These are phyloP conservation scores for Strigomonas galati DNA, from an alignment of 208 protist species.

Conservation along the genomic window DNA sequence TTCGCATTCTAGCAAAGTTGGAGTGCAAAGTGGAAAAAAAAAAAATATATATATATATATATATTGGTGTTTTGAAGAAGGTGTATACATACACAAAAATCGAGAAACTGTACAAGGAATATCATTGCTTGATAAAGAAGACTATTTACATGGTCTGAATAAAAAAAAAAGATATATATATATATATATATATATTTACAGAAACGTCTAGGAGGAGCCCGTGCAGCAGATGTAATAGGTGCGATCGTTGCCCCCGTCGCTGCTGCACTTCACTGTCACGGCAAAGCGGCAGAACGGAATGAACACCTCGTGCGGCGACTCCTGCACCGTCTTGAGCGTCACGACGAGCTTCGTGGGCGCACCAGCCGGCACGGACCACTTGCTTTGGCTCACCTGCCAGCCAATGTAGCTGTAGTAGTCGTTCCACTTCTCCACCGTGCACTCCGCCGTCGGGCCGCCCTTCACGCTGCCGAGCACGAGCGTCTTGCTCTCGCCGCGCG, in stretches of 20 bases:
- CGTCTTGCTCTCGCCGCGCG: conserved; percentile 34
- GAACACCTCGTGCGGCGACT: neutral
- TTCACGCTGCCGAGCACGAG: conserved; percentile 46
- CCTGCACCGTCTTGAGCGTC: neutral
- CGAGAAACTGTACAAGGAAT: conserved; percentile 1
- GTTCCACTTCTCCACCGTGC: conserved; percentile 40
- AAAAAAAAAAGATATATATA: no score
- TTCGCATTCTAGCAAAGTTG: no score
- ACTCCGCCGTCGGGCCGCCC: conserved; percentile 36
- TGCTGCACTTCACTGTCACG: conserved; percentile 14
- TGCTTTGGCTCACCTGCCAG: conserved; percentile 18
- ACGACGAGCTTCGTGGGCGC: neutral
- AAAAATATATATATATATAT: no score
- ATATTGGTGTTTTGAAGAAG: no score
- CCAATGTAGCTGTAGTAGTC: conserved; percentile 34
- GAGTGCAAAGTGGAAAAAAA: no score
- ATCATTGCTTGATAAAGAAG: no score
- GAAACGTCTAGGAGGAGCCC: conserved; percentile 20
- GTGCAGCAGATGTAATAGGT: conserved; percentile 35
- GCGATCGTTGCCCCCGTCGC: conserved; percentile 15
- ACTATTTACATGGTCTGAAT: conserved; percentile 9
- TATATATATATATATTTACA: conserved; percentile 9
- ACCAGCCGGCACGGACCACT: neutral
- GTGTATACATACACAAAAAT: neutral
- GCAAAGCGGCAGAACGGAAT: conserved; percentile 21